Evolutionary conservation across 163 green algal species (phyloP).

Genomic region (Scenedesmus sp.): DNA sequence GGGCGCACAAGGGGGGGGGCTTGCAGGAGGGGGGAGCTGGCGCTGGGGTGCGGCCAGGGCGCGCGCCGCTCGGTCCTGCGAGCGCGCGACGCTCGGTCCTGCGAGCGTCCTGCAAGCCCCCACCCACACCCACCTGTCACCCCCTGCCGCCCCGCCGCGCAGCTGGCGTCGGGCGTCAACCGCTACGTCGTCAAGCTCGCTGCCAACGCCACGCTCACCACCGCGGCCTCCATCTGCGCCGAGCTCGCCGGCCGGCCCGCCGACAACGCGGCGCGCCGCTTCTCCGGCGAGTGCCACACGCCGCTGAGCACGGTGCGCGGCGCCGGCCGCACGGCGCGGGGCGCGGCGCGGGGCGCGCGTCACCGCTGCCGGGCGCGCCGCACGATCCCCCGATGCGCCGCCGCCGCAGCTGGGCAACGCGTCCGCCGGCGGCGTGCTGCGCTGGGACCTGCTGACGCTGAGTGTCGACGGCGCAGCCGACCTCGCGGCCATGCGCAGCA

Average conservation of each 20-base stretch:
- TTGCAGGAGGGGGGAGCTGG: no score
- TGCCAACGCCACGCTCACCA: constrained; percentile 19
- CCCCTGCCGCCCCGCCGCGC: background rate
- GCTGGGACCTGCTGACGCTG: constrained; percentile 41
- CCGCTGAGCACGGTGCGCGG: constrained; percentile 14
- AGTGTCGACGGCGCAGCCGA: constrained; percentile 48
- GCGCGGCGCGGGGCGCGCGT: no score
- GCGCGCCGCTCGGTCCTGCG: no score
- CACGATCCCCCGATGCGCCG: no score
- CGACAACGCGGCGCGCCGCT: constrained; percentile 31
- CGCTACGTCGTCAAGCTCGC: constrained; percentile 61
- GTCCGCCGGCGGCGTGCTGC: constrained; percentile 4
- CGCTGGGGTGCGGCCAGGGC: no score
- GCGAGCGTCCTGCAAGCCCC: no score
- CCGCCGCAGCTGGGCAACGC: no score
- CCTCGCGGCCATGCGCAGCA: constrained; percentile 49
- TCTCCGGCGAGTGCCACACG: constrained; percentile 48
- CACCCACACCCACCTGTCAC: background rate
- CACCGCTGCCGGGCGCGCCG: no score
- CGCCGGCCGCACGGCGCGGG: no score
- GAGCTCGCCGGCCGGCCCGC: constrained; percentile 43
- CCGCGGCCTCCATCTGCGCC: constrained; percentile 48
- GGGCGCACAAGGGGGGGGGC: no score
- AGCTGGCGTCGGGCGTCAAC: constrained; percentile 2
- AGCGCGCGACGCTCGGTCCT: no score